Evolutionary conservation across 1,284 basidiomycete genomes (phyloP), one percentile per base, ranked within the genome.

Genomic region (Irpex sp.): DNA sequence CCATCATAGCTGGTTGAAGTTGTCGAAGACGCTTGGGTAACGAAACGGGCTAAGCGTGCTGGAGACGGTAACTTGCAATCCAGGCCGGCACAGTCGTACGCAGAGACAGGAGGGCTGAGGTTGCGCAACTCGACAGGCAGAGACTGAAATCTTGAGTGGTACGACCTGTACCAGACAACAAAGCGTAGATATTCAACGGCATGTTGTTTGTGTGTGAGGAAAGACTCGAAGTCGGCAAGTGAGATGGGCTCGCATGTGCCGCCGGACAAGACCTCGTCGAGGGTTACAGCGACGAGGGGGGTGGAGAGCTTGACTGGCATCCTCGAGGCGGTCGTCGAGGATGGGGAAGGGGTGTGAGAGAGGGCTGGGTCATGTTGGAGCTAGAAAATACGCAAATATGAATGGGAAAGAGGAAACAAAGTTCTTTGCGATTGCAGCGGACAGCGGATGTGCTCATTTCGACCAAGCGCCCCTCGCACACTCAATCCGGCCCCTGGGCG

Each of bases 131-230:
- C 35, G 1, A 56, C 46, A 7, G 68, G 68, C 35, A 76, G 69
- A 9, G 70, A 71, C 35, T 76, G 67, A 66, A 77, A 80, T 3
- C 77, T 73, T 26, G 66, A 60, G 31, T 73, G 73, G 65, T 79
- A 80, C 63, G 78, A 75, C 69, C 77, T 76, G 66, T 75, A 80
- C 78, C 78, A 81, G 39, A 79, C 74, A 39, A 79, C 66, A 61
- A 80, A 81, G 54, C 79, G 78, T 6, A 81, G 72, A 59, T 78
- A 75, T 68, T 80, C 78, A 3, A 78, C 62, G 9, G 77, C 74
- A 63, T 76, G 71, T 61, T 79, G 78, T 46, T 63, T 70, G 64
- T 73, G 72, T 9, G 70, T 69, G 21, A 79, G 72, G 62, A 78
- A 76, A 5, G 69, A 68, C 65, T 80, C 78, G 61, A 79, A 78